Evolutionary conservation across 2,329 filamentous ascomycete genomes (phyloP), one percentile per base, ranked within the genome.

Genomic region (Diaporthe batatas): DNA sequence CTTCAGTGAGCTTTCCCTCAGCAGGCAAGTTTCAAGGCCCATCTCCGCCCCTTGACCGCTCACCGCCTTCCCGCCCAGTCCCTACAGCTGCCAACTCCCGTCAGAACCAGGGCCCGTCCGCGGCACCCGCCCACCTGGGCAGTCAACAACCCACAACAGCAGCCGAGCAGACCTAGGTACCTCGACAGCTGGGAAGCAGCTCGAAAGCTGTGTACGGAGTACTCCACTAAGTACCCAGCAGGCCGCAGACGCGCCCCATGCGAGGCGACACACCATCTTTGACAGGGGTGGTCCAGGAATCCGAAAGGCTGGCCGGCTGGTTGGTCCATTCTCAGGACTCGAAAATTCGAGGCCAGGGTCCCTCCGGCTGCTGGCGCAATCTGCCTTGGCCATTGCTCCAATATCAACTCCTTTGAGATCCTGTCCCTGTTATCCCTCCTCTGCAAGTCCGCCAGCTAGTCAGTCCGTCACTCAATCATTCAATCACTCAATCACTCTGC

Each of bases 291-390:
- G 62, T 23, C 47, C 62, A 67, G 62, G 44, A 51, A 51, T 23
- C 6, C 59, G 12, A 8, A 65, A 65, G 59, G 42, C 58, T 34
- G 59, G 62, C 42, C 42, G 59, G 42, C 42, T 65, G 59, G 59
- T 65, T 65, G 62, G 62, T 51, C 62, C 62, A 65, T n/a, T 12
- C 29, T 25, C 62, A 53, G 47, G 21, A 67, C 62, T 67, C 62
- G 62, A 67, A 67, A 67, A 67, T 67, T 67, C 62, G 47, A 51
- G 62, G 62, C 62, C 47, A 53, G 62, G 62, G 62, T 67, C 62
- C 62, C 62, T 67, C 47, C 14, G 53, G 62, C 62, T 21, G 32
- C 62, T 67, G 62, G 62, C 62, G 62, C 62, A 67, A 67, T 67
- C 62, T 34, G 47, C 62, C 62, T 67, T 67, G 62, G 62, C 47